Base-by-base conservation (phyloP, 1,284 basidiomycete species). In the Moesziomyces sp. region DNA sequence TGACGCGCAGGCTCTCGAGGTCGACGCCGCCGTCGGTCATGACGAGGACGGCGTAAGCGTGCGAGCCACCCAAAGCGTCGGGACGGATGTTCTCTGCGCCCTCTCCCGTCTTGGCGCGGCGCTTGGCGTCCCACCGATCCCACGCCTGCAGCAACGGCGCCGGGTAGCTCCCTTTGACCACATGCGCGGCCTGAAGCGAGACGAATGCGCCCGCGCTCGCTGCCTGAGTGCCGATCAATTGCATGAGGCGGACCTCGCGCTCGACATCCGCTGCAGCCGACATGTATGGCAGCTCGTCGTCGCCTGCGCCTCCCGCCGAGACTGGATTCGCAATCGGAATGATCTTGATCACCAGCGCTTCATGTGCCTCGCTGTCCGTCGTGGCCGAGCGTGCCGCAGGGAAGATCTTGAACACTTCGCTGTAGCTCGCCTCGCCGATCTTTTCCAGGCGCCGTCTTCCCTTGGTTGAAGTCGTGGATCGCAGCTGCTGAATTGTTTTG, bases 361-460 rank as follows among this genome's bases (percentile, higher is more conserved):
- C 44, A 26, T 67, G 21, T 35, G 52, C 13, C 8, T 16, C 19
- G 23, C 46, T 40, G 2, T 16, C 21, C 19, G 40, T 23, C 9
- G 47, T 26, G 10, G 24, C 24, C 7, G 46, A 35, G 10, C 21
- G 26, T 13, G 46, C 40, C 11, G 52, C 28, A 2, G 47, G 14
- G 30, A 42, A 60, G 21, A 75, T 50, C 28, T 65, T 91, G 85
- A 93, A 99, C n/a, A 99, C 97, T 82, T 99, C 96, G 0, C 94
- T 97, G 84, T 92, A 99, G 50, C 92, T 94, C 13, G 96, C 96
- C 85, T 99, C 96, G 47, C 95, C 96, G 55, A 97, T 90, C 85
- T 99, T 99, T 69, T 86, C 70, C 5, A 76, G 38, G 1, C 65
- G 59, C 5, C 60, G 54, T 4, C 50, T 48, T n/a, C 49, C 18